Evolutionary conservation across 2,329 filamentous ascomycete species (phyloP).

Genomic region (Knufia petricola): DNA sequence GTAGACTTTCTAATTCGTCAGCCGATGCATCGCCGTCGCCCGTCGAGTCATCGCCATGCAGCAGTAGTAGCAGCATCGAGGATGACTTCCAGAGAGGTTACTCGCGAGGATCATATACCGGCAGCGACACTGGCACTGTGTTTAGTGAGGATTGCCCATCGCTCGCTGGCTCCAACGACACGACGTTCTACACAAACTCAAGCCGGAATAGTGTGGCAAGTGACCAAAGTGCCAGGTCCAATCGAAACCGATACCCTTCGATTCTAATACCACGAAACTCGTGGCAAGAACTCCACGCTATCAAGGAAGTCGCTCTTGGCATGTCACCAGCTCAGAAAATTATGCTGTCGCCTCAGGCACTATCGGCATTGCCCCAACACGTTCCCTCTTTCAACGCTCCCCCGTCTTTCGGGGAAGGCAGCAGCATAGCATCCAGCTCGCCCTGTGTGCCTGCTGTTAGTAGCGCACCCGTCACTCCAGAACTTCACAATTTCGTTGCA

Average conservation of each 20-base stretch:
- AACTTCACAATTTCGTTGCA: constrained; percentile 41
- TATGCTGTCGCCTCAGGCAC: constrained; percentile 63
- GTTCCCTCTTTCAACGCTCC: constrained; percentile 69
- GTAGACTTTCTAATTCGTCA: constrained; percentile 13
- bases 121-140: constrained; percentile 68
- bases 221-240: constrained; percentile 27
- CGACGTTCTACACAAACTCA: constrained; percentile 36
- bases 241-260: constrained; percentile 45
- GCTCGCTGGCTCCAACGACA: constrained; percentile 37
- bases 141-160: constrained; percentile 33
- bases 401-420: constrained; percentile 74
- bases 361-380: constrained; percentile 61
- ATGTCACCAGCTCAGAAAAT: constrained; percentile 45
- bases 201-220: constrained; percentile 29
- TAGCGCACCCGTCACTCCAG: constrained; percentile 76
- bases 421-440: constrained; percentile 77
- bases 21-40: constrained; percentile 25
- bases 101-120: constrained; percentile 80
- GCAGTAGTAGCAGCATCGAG: constrained; percentile 53
- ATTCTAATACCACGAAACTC: constrained; percentile 50
- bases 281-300: constrained; percentile 45
- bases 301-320: constrained; percentile 39
- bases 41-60: constrained; percentile 43
- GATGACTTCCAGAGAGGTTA: constrained; percentile 56
- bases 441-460: constrained; percentile 45